phyloP scores from a whole-genome alignment of 139 green algal genomes.

The Chlorokybus atmophyticus region DNA sequence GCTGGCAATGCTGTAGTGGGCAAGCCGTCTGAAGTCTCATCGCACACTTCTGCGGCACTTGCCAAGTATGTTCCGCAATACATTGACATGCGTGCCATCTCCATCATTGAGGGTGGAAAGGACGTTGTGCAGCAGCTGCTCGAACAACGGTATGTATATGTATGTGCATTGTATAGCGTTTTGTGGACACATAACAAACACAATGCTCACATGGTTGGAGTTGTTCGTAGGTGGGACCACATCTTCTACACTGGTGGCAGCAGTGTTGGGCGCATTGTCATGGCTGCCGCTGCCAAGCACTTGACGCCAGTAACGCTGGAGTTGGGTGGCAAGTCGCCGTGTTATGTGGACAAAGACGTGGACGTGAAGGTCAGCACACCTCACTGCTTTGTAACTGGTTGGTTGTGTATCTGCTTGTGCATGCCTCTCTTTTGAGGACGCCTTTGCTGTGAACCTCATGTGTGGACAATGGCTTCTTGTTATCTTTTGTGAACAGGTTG shows the following conservation, averaged over 20 bases:
- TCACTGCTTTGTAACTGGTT: background rate
- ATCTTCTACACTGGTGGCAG: conserved; percentile 9
- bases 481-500: conserved; percentile 5
- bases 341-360: conserved; percentile 12
- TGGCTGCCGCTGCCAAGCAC: conserved; percentile 21
- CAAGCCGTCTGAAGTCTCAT: no score
- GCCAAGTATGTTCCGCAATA: no score
- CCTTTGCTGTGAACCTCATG: background rate
- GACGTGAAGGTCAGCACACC: conserved; percentile 16
- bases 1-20: no score
- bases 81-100: no score
- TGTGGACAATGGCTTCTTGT: background rate
- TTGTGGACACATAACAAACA: no score
- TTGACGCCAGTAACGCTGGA: conserved; percentile 25
- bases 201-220: no score
- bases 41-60: no score
- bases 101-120: no score
- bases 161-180: no score
- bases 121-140: no score
- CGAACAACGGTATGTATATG: no score
- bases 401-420: background rate
- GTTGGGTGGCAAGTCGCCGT: conserved; percentile 32
- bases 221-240: no score
- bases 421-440: background rate
- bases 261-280: background rate